phyloP scores from a whole-genome alignment of 495 filamentous ascomycete genomes.

The Penicillium ochrochloron region DNA sequence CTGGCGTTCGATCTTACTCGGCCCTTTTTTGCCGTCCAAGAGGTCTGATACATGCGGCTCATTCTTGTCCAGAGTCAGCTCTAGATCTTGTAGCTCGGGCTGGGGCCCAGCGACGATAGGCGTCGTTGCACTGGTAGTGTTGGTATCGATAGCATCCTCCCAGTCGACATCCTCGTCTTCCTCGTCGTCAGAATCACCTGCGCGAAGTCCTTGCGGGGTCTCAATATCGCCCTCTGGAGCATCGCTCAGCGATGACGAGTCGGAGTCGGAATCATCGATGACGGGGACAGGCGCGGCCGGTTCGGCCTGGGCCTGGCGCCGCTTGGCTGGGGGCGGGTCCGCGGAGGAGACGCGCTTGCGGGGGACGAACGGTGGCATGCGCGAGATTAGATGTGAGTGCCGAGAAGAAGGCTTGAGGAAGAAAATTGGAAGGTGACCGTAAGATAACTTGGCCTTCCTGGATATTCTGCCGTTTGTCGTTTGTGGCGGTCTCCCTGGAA shows the following conservation, averaged over 20 bases:
- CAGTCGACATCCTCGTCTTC: constrained; percentile 80
- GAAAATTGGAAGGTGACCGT: not conserved
- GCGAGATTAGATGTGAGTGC: constrained; percentile 12
- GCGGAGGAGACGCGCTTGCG: constrained; percentile 54
- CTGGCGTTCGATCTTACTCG: constrained; percentile 78
- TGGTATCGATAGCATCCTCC: constrained; percentile 76
- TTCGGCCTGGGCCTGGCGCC: constrained; percentile 51
- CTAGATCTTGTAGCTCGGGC: constrained; percentile 60
- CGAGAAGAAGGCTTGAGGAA: constrained; percentile 1
- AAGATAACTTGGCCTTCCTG: too few relatives aligned
- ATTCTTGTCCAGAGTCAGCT: constrained; percentile 72
- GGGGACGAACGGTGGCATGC: constrained; percentile 60
- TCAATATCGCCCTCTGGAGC: constrained; percentile 36
- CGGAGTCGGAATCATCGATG: constrained; percentile 42
- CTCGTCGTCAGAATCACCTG: constrained; percentile 48
- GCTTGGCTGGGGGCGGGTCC: constrained; percentile 73
- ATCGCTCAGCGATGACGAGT: constrained; percentile 70
- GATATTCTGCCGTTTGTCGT: too few relatives aligned
- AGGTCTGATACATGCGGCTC: constrained; percentile 59
- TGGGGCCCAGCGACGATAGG: constrained; percentile 32
- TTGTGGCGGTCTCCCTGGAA: too few relatives aligned
- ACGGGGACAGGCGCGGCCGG: constrained; percentile 19
- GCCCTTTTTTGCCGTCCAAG: constrained; percentile 78
- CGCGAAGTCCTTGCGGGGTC: constrained; percentile 11
- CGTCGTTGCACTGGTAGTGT: constrained; percentile 33